Evolutionary conservation across 495 filamentous ascomycete species (phyloP), one percentile per base, ranked within the genome.

Genomic region (Geoglossum glabrum): DNA sequence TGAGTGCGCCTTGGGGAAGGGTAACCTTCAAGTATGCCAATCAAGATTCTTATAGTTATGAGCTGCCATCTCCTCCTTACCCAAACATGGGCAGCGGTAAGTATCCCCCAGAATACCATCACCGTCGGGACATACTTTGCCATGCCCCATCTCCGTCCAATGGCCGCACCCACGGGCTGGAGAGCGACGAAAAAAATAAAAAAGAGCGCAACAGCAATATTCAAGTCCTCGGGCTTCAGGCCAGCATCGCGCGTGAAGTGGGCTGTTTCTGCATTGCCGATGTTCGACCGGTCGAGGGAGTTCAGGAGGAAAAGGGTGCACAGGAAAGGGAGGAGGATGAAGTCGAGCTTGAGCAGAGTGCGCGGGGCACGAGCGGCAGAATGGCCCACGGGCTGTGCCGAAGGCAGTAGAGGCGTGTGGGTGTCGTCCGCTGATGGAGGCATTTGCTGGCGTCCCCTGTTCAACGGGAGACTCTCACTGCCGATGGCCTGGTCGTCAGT

Each of bases 131-230:
- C 73, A 76, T 76, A 81, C 3, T 65, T 59, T 23, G 67, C 69
- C 52, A 72, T 73, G 30, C 79, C 79, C 57, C 75, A 65, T 50
- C 68, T 67, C 49, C 73, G 63, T 0, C 79, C 79, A n/a, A 76
- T 63, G 2, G 77, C 78, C 9, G 77, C 74, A 7, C 75, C 76
- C 0, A 76, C 64, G 0, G 79, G 76, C 59, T 81, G 79, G 1
- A 81, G 66, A 2, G 71, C 43, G 8, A 82, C 78, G 59, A 81
- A 81, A 38, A 71, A 73, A 58, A 73, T 65, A 54, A 77, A 82
- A 66, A 81, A 81, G 23, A 72, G 65, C 15, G 75, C 72, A 23
- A 80, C 70, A 0, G 79, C 73, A 8, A 68, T 66, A 60, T 81
- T 81, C 23, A 82, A 62, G 62, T 80, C 79, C 8, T 64, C 58